Conservation (phyloP, 2,329 filamentous ascomycete species). For the Microascus cirrosus region DNA sequence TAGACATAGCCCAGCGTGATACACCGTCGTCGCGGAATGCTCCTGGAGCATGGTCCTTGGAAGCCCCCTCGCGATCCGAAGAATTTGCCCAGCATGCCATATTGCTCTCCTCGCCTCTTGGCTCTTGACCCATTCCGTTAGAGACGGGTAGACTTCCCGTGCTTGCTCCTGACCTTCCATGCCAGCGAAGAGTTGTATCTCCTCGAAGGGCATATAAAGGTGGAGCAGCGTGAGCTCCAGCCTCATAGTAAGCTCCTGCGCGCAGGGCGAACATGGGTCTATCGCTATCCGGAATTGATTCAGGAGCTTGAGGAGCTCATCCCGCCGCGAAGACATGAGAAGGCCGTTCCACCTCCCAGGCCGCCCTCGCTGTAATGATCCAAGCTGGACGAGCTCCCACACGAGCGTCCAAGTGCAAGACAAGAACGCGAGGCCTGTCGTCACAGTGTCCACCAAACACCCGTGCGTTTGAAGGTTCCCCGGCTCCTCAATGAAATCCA, state of each 20-base stretch:
- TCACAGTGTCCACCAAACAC: background rate
- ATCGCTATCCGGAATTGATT: slow-evolving; percentile 10
- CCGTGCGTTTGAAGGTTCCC: background rate
- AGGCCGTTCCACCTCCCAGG: slow-evolving; percentile 16
- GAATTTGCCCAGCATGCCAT: slow-evolving; percentile 58
- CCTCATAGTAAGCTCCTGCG: slow-evolving; percentile 16
- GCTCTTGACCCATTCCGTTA: slow-evolving; percentile 48
- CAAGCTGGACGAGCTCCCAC: slow-evolving; percentile 19
- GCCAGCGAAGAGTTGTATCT: slow-evolving; percentile 56
- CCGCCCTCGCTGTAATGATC: slow-evolving; percentile 11
- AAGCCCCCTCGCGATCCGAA: slow-evolving; percentile 47
- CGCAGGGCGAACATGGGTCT: background rate
- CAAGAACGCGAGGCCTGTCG: slow-evolving; percentile 9
- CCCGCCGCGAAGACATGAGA: slow-evolving; percentile 13
- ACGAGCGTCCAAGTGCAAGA: slow-evolving; percentile 15
- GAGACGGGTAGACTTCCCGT: slow-evolving; percentile 41
- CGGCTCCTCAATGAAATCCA: background rate
- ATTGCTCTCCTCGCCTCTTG: slow-evolving; percentile 45
- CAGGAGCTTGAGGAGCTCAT: slow-evolving; percentile 16
- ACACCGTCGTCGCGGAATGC: slow-evolving; percentile 57
- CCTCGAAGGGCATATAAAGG: slow-evolving; percentile 52
- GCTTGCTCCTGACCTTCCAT: slow-evolving; percentile 58
- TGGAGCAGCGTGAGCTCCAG: slow-evolving; percentile 46
- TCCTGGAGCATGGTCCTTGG: slow-evolving; percentile 44
- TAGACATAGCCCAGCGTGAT: slow-evolving; percentile 55